Conservation (phyloP, 371 early-diverging fungal genomes). For the Nosema muscidifuracis region DNA sequence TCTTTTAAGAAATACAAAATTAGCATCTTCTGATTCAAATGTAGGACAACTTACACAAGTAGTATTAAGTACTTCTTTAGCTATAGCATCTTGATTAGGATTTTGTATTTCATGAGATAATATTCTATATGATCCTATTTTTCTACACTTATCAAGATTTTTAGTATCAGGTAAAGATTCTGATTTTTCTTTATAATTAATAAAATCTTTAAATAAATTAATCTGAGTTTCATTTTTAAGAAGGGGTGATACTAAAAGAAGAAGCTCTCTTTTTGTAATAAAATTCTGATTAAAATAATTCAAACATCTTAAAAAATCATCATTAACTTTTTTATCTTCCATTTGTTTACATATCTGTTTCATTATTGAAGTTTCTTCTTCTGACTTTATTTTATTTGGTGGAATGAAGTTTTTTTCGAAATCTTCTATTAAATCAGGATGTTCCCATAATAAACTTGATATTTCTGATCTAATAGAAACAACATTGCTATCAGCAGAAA, state of each 20-base stretch:
- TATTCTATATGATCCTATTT: conserved; percentile 57
- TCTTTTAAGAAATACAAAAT: conserved; percentile 81
- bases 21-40: conserved; percentile 82
- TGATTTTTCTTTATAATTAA: conserved; percentile 72
- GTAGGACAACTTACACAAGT: conserved; percentile 85
- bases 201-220: conserved; percentile 81
- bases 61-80: conserved; percentile 84
- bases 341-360: conserved; percentile 56
- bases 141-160: conserved; percentile 10
- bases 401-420: conserved; percentile 78
- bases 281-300: conserved; percentile 88
- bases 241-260: conserved; percentile 74
- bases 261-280: conserved; percentile 70
- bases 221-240: conserved; percentile 70
- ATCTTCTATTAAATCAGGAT: conserved; percentile 59
- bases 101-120: conserved; percentile 53
- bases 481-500: conserved; percentile 36
- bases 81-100: conserved; percentile 73
- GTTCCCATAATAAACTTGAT: conserved; percentile 50
- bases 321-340: conserved; percentile 76
- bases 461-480: conserved; percentile 50
- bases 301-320: conserved; percentile 87
- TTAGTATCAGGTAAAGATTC: conserved; percentile 12
- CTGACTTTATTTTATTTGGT: conserved; percentile 62
- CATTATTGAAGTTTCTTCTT: conserved; percentile 31